Conservation (phyloP, 192 early-diverging fungal genomes). For the Coemansia sp. region DNA sequence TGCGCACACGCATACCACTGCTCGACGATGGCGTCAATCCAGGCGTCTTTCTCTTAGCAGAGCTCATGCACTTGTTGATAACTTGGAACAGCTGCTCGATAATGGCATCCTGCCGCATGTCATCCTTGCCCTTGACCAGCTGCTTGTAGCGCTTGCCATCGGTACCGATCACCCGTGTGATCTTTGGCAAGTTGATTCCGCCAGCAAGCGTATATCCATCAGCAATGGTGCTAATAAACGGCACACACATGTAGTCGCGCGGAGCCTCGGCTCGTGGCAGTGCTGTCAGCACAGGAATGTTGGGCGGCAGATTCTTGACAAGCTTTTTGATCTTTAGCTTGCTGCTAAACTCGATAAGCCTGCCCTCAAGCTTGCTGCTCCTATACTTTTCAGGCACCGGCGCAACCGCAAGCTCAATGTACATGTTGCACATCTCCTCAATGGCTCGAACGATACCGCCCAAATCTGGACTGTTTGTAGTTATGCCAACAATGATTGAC, state of each 20-base stretch:
- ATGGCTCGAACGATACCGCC: conserved; percentile 32
- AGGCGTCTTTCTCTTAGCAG: conserved; percentile 11
- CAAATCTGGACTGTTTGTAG: conserved; percentile 16
- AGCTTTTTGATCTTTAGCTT: conserved; percentile 31
- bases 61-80: conserved; percentile 61
- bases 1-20: conserved; percentile 53
- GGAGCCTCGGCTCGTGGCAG: conserved; percentile 24
- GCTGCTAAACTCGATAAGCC: conserved; percentile 28
- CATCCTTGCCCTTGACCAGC: conserved; percentile 65
- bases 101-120: conserved; percentile 75
- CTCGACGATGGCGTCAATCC: conserved; percentile 1
- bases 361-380: conserved; percentile 26
- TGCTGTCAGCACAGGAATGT: conserved; percentile 43
- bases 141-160: conserved; percentile 53
- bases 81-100: conserved; percentile 68
- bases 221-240: conserved; percentile 33
- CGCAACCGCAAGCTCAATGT: conserved; percentile 41
- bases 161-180: conserved; percentile 38
- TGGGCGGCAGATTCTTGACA: conserved; percentile 31
- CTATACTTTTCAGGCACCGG: conserved; percentile 46
- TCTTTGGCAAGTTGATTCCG: conserved; percentile 57
- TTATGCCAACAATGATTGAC: conserved; percentile 23
- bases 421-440: conserved; percentile 39
- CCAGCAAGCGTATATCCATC: conserved; percentile 48
- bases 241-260: conserved; percentile 40